phyloP scores from a whole-genome alignment of 331 rosid species.

The Saraca asoca region DNA sequence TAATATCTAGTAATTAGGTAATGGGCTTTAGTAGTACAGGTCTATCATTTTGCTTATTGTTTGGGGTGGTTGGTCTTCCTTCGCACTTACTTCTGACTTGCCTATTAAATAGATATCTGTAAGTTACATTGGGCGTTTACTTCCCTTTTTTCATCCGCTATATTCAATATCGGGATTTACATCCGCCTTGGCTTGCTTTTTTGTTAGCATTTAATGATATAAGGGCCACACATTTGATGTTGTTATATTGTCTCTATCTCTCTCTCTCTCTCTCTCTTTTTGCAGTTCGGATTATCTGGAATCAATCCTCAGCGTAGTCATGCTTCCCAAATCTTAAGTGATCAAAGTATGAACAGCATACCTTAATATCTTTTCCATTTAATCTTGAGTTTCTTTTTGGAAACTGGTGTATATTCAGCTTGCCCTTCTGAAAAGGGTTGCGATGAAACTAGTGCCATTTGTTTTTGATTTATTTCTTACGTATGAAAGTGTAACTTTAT shows the following conservation, averaged over 20 bases:
- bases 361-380: constrained; percentile 25
- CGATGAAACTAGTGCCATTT: constrained; percentile 27
- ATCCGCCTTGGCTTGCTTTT: neutral
- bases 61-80: too few species aligned
- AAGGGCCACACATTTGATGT: constrained; percentile 23
- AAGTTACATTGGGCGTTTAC: too few species aligned
- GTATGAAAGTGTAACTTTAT: neutral
- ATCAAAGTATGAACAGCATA: constrained; percentile 72
- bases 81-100: too few species aligned
- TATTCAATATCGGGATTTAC: too few species aligned
- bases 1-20: too few species aligned
- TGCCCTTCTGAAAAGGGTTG: constrained; percentile 19
- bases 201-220: constrained; percentile 11
- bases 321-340: constrained; percentile 74
- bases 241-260: constrained; percentile 13
- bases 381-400: constrained; percentile 10
- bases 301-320: constrained; percentile 84
- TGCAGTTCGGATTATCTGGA: constrained; percentile 68
- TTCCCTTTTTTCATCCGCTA: too few species aligned
- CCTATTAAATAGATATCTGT: too few species aligned
- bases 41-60: too few species aligned
- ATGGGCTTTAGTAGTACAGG: too few species aligned
- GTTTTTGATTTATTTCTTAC: constrained; percentile 12
- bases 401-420: neutral
- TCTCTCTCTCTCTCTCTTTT: neutral